A percentile compares a stretch with the other conserved stretches of the same genome.
Evolutionary conservation across 2,329 filamentous ascomycete species (phyloP).

Genomic region (Trichoderma koningii): DNA sequence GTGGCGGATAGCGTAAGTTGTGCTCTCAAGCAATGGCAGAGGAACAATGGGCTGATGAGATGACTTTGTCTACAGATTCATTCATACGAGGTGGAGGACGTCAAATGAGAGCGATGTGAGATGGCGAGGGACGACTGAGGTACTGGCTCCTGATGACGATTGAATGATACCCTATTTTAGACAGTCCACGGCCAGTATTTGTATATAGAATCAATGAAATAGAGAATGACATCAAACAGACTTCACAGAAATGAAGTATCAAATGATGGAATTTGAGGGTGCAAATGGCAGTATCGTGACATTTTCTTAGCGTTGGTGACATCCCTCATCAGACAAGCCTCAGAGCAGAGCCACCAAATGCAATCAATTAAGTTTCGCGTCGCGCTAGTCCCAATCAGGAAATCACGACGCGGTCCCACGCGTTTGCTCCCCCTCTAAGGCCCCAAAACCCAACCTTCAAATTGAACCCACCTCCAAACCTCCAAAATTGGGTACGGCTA

Average conservation of each 20-base stretch:
- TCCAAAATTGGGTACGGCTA: constrained; percentile 17
- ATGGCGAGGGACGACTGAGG: not conserved
- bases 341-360: constrained; percentile 29
- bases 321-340: not conserved
- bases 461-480: not conserved
- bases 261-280: too few species aligned
- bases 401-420: constrained; percentile 40
- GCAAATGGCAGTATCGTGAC: too few species aligned
- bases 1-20: constrained; percentile 65
- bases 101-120: not conserved
- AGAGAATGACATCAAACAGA: too few species aligned
- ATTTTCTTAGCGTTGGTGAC: too few species aligned
- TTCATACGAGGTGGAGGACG: constrained; percentile 15
- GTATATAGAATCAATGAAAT: too few species aligned
- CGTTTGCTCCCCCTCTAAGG: constrained; percentile 27
- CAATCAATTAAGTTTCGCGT: constrained; percentile 46
- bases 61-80: constrained; percentile 27
- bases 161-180: constrained; percentile 4
- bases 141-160: not conserved
- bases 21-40: too few species aligned
- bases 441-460: not conserved
- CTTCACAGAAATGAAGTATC: too few species aligned
- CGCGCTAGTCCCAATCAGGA: constrained; percentile 27
- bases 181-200: too few species aligned
- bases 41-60: not conserved